Percentiles rank a stretch among this genome's conserved stretches.
phyloP scores from a whole-genome alignment of 148 eudicot genomes.

The Nepenthes mirabilis region DNA sequence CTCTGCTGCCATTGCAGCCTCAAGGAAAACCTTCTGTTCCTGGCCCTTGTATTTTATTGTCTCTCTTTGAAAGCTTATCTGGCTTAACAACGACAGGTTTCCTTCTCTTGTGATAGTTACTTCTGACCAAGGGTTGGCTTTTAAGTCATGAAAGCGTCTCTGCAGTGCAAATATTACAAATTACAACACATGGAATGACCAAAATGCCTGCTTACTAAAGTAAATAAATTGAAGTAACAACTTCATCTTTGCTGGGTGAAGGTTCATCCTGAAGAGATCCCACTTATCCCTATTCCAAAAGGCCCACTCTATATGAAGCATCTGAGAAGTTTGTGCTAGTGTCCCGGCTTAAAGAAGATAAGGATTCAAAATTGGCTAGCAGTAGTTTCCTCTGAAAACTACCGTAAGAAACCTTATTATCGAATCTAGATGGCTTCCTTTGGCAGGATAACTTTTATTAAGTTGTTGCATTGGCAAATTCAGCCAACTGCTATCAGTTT shows the following conservation, averaged over 20 bases:
- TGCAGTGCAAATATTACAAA: constrained; percentile 10
- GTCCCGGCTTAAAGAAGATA: constrained; percentile 3
- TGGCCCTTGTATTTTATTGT: constrained; percentile 13
- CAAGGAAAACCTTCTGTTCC: constrained; percentile 1
- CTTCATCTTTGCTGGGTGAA: no score
- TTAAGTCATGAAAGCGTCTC: constrained; percentile 21
- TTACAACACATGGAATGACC: constrained; percentile 5
- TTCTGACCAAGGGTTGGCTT: constrained; percentile 33
- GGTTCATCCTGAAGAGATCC: no score
- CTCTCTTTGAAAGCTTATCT: not conserved
- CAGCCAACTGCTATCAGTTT: constrained; percentile 16
- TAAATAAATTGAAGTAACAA: no score
- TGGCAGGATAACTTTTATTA: constrained; percentile 30
- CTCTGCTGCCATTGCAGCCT: constrained; percentile 22
- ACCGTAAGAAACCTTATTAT: no score
- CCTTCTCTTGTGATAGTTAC: constrained; percentile 21
- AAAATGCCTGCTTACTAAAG: no score
- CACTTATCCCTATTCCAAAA: no score
- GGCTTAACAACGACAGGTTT: constrained; percentile 6
- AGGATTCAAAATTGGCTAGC: no score
- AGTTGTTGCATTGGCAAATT: constrained; percentile 41
- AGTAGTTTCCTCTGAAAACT: no score
- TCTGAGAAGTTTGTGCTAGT: not conserved
- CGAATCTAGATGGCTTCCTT: constrained; percentile 5
- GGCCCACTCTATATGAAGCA: no score